Conservation (phyloP, 1,139 yeast genomes). For the Geotrichum reessii region DNA sequence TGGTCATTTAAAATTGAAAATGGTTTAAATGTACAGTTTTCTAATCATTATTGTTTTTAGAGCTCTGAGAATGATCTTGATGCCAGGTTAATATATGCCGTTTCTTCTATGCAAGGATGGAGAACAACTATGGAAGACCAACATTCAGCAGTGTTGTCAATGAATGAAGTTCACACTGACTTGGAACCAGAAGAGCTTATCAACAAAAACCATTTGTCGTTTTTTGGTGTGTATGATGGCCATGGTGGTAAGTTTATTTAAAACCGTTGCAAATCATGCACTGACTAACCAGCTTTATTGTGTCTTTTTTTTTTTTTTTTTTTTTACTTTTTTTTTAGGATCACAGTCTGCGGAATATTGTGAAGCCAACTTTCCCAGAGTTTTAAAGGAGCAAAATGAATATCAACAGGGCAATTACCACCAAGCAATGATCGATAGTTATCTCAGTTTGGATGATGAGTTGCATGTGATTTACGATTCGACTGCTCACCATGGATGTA, state of each 20-base stretch:
- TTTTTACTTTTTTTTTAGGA: constrained; percentile 17
- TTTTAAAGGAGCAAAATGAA: constrained; percentile 58
- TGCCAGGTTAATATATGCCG: constrained; percentile 64
- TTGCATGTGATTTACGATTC: constrained; percentile 56
- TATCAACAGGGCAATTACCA: constrained; percentile 54
- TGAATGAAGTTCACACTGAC: constrained; percentile 20
- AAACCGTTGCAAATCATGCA: not conserved
- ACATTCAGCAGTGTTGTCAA: constrained; percentile 72
- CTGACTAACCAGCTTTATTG: not conserved
- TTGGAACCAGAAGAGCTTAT: constrained; percentile 1
- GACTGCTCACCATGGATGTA: constrained; percentile 91
- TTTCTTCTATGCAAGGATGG: constrained; percentile 99
- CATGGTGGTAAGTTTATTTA: constrained; percentile 63
- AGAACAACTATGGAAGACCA: constrained; percentile 96
- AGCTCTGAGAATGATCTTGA: constrained; percentile 69
- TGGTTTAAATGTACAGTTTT: not conserved
- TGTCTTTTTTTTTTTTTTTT: not conserved
- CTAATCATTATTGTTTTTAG: constrained; percentile 34
- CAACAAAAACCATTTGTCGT: constrained; percentile 47
- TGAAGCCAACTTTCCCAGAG: constrained; percentile 69
- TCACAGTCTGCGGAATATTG: constrained; percentile 84
- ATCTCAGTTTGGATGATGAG: constrained; percentile 77
- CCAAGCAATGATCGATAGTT: constrained; percentile 77
- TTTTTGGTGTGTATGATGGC: constrained; percentile 94
- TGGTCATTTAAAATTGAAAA: not conserved